Evolutionary conservation across 371 early-diverging fungal species (phyloP).

Genomic region (Sporodiniella umbellata): DNA sequence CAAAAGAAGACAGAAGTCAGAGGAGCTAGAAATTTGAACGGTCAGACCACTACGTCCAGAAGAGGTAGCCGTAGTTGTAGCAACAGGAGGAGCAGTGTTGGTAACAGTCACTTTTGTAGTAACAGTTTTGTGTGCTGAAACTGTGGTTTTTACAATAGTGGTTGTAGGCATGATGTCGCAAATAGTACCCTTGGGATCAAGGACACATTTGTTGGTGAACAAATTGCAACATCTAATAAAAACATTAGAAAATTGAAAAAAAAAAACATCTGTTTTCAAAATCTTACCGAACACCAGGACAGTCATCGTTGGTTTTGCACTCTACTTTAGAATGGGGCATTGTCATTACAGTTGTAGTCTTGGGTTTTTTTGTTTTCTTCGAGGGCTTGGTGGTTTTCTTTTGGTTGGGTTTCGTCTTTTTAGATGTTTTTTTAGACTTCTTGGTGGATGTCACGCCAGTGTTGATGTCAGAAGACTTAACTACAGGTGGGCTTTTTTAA

Average conservation of each 20-base stretch:
- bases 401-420: neutral
- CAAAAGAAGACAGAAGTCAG: conserved; percentile 40
- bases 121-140: conserved; percentile 5
- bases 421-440: too few species aligned
- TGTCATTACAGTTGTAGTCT: conserved; percentile 10
- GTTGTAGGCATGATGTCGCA: conserved; percentile 18
- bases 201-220: conserved; percentile 16
- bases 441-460: neutral
- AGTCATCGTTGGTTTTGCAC: conserved; percentile 18
- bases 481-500: conserved; percentile 8
- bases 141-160: conserved; percentile 9
- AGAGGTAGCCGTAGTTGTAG: neutral
- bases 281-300: conserved; percentile 23
- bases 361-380: neutral
- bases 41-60: conserved; percentile 5
- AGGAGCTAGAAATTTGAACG: conserved; percentile 14
- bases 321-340: conserved; percentile 5
- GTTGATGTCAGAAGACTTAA: neutral
- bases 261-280: neutral
- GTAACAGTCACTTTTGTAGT: conserved; percentile 6
- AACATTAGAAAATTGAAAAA: neutral
- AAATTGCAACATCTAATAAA: conserved; percentile 20
- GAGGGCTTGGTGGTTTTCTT: neutral
- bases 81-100: neutral
- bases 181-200: conserved; percentile 19